Base-by-base conservation (phyloP, 108 stramenopile genomes). In the Mediolabrus comicus region DNA sequence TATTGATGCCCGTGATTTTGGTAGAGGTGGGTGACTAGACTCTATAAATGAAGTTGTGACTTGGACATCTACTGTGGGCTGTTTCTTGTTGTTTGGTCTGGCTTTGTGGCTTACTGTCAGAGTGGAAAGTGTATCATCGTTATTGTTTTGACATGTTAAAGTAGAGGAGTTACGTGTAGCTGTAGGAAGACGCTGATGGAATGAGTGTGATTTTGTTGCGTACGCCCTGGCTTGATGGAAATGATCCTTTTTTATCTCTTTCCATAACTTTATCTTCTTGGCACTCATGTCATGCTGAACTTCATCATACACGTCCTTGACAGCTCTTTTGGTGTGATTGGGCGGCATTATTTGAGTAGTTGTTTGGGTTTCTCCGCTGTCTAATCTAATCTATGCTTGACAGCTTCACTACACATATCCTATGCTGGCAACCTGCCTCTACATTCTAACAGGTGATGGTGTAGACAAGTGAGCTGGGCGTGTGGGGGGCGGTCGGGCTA, bases 1-100 rank as follows among this genome's bases (percentile, higher is more conserved):
- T 22, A 82, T 69, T 7, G 66, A 66, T 0, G 87, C 65, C 25
- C 62, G 63, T 3, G 80, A 74, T 26, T 57, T 41, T 0, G 82
- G 82, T 9, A 65, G 56, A 13, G 69, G 69, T 27, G 60, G 32
- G 31, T 71, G 74, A 0, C 49, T 46, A 11, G 74, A 68, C 61
- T 79, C 78, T 17, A 83, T 63, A 25, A 65, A 49, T 8, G 46
- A 49, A 49, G 46, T 24, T 49, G 19, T 24, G 22, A 49, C 46
- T 49, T 49, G 19, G 2, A 49, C 46, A n/a, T 9, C 46, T 22
- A 22, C 9, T 17, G 17, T 22, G 17, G n/a, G n/a, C n/a, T n/a
- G n/a, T n/a, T 16, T 17, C 1, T 16, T 2, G 39, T 16, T 16
- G 3, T 43, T 49, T 49, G 46, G 22, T 1, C 46, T 49, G 1